Conservation (phyloP, 2,329 filamentous ascomycete genomes). For the Basipetospora chlamydospora region DNA sequence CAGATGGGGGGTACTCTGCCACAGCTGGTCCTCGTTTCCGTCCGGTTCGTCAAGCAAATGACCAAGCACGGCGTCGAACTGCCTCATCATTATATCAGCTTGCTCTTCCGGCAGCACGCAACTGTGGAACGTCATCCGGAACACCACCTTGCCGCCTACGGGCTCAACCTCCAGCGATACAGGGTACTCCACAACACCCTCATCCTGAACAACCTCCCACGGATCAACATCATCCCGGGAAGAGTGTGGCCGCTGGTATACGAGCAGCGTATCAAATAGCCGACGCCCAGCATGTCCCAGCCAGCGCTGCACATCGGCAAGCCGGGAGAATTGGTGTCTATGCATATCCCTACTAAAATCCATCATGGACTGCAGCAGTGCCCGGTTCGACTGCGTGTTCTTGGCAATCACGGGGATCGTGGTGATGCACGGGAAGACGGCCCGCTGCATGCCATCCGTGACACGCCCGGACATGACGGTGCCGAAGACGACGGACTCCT, state of each 20-base stretch:
- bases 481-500: slow-evolving; percentile 61
- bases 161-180: slow-evolving; percentile 70
- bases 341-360: slow-evolving; percentile 47
- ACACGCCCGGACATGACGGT: slow-evolving; percentile 65
- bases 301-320: slow-evolving; percentile 60
- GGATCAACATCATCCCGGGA: slow-evolving; percentile 14
- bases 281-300: slow-evolving; percentile 47
- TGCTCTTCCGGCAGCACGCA: slow-evolving; percentile 55
- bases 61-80: slow-evolving; percentile 55
- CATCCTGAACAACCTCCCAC: slow-evolving; percentile 51
- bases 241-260: slow-evolving; percentile 54
- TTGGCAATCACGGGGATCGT: slow-evolving; percentile 61
- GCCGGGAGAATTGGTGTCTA: slow-evolving; percentile 55
- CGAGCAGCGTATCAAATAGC: slow-evolving; percentile 74
- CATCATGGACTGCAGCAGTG: slow-evolving; percentile 50
- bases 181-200: slow-evolving; percentile 59
- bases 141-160: slow-evolving; percentile 29
- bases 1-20: slow-evolving; percentile 20
- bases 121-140: slow-evolving; percentile 52
- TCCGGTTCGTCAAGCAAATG: slow-evolving; percentile 39
- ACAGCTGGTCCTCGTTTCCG: slow-evolving; percentile 23
- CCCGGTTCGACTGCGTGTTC: slow-evolving; percentile 35
- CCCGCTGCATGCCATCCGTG: slow-evolving; percentile 39
- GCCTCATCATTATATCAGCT: slow-evolving; percentile 48
- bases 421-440: slow-evolving; percentile 65